Base-by-base conservation (phyloP, 768 basidiomycete species). In the Hygrophorus russula region DNA sequence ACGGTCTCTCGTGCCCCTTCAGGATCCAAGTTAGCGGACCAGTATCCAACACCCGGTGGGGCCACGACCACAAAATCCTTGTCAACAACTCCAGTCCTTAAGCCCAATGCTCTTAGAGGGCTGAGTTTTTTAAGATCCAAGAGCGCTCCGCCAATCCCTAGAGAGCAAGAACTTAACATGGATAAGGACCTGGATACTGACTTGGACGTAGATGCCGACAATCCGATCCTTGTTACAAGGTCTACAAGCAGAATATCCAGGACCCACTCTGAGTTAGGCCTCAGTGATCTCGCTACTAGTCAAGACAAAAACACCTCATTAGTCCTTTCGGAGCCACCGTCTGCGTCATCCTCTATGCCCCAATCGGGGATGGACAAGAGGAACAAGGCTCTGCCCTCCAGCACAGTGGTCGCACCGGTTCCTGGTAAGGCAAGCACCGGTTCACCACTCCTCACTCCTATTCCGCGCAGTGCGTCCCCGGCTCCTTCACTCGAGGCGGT, bases 401-500 rank as follows among this genome's bases (percentile, higher is more conserved):
- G 24, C 24, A 24, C 24, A 24, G 24, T 24, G 24, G 24, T 7
- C 24, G 7, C 24, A 24, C 24, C 24, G 3, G 24, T 24, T 24
- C 24, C 24, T 3, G 24, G 24, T 24, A 24, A 24, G 24, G 24
- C 24, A 24, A 24, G 24, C 24, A 3, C 24, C 24, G 24, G 24
- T 7, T 24, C 24, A 24, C 24, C 24, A 24, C 24, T 24, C 24
- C n/a, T n/a, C n/a, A n/a, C n/a, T n/a, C 55, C 52, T 36, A 32
- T 46, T 1, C 58, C 68, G 7, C 63, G 66, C 9, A 63, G 64
- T 47, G 50, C 60, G 5, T 71, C 74, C 5, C 74, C 76, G n/a
- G 65, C 68, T 3, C 69, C 74, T 8, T 71, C 79, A 28, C 65
- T 84, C 12, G 83, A 84, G 54, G 80, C 80, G 1, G 68, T 84